Conservation (phyloP, 352 stramenopile species). For the Pythium rhizo-oryzae region DNA sequence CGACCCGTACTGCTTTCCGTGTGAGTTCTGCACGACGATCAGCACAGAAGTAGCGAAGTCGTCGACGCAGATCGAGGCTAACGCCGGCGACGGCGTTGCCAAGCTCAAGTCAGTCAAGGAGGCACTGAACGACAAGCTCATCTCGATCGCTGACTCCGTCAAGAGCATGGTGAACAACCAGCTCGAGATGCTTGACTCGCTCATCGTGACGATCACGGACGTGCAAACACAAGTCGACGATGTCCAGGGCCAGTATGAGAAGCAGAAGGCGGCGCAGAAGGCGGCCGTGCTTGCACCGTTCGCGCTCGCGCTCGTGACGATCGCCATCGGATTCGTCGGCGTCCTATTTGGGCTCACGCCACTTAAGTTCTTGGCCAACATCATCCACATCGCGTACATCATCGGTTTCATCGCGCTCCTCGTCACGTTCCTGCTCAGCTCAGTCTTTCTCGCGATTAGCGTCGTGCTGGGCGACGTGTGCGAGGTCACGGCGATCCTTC, state of each 20-base stretch:
- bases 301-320: slow-evolving; percentile 48
- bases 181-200: slow-evolving; percentile 31
- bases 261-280: slow-evolving; percentile 43
- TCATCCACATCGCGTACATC: slow-evolving; percentile 81
- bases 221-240: slow-evolving; percentile 36
- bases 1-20: slow-evolving; percentile 43
- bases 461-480: slow-evolving; percentile 66
- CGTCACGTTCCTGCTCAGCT: slow-evolving; percentile 62
- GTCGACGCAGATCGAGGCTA: slow-evolving; percentile 38
- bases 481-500: slow-evolving; percentile 51
- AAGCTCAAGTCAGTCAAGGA: slow-evolving; percentile 37
- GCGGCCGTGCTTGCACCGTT: slow-evolving; percentile 59
- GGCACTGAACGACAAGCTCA: slow-evolving; percentile 43
- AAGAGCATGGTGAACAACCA: slow-evolving; percentile 40
- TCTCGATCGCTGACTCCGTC: slow-evolving; percentile 40
- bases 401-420: slow-evolving; percentile 69
- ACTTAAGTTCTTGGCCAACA: slow-evolving; percentile 58
- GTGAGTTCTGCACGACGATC: slow-evolving; percentile 42
- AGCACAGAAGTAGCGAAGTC: slow-evolving; percentile 33
- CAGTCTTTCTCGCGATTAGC: slow-evolving; percentile 55
- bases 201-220: slow-evolving; percentile 40
- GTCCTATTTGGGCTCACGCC: slow-evolving; percentile 69
- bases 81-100: slow-evolving; percentile 38
- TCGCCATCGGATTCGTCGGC: slow-evolving; percentile 61
- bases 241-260: slow-evolving; percentile 41